Conservation (phyloP, 2,329 filamentous ascomycete species). For the Aspergillus felis region DNA sequence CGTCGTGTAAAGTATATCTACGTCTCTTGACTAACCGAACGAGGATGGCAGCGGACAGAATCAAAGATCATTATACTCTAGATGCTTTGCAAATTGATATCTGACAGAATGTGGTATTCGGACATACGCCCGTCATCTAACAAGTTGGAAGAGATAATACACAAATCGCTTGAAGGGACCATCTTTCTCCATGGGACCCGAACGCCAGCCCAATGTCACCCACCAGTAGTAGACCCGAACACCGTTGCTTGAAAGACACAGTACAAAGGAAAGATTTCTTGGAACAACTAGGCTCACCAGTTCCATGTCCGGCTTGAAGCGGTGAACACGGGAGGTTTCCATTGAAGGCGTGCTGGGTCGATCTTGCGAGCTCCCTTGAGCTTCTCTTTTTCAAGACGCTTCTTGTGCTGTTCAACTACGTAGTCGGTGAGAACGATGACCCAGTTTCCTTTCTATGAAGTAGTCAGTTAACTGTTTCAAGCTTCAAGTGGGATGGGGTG, state of each 20-base stretch:
- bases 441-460: slow-evolving; percentile 73
- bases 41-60: background rate
- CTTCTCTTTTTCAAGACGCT: slow-evolving; percentile 75
- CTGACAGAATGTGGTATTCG: background rate
- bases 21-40: background rate
- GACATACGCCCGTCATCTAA: background rate
- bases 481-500: background rate
- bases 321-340: slow-evolving; percentile 95
- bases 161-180: background rate
- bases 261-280: background rate
- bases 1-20: background rate
- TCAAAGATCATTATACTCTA: background rate
- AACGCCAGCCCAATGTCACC: background rate
- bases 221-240: background rate
- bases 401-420: slow-evolving; percentile 64
- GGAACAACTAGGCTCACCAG: slow-evolving; percentile 58
- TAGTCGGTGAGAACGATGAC: slow-evolving; percentile 89
- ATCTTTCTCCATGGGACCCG: background rate
- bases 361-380: slow-evolving; percentile 70
- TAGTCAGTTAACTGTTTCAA: slow-evolving; percentile 13
- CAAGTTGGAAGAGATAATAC: background rate
- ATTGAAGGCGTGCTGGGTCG: slow-evolving; percentile 74
- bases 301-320: slow-evolving; percentile 91
- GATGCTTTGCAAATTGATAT: background rate
- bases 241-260: background rate